These are phyloP conservation scores for Wickerhamiella spandovensis DNA, from an alignment of 805 yeast genomes.

Conservation along the genomic window DNA sequence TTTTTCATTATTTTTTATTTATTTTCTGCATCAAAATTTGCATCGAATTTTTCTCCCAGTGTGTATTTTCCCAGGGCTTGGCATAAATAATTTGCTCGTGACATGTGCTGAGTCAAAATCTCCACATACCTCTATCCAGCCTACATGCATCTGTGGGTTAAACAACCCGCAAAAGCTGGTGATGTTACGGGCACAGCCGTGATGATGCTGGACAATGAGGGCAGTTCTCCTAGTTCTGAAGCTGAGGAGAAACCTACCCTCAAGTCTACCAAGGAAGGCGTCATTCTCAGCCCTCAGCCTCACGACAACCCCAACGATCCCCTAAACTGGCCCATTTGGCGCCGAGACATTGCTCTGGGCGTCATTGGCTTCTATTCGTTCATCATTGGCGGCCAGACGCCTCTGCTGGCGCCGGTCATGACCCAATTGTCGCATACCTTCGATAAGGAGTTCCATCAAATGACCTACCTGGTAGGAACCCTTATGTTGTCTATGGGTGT, in stretches of 20 bases:
- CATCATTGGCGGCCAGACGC: conserved; percentile 50
- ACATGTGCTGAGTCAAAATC: background rate
- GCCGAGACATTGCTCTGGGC: conserved; percentile 39
- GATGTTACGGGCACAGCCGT: conserved; percentile 37
- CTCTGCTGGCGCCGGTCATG: conserved; percentile 47
- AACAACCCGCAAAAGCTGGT: conserved; percentile 26
- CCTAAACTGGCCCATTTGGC: conserved; percentile 50
- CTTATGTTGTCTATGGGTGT: conserved; percentile 45
- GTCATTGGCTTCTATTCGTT: conserved; percentile 45
- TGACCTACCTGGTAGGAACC: conserved; percentile 44
- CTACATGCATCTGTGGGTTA: conserved; percentile 23
- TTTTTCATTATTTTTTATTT: no score
- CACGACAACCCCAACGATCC: conserved; percentile 53
- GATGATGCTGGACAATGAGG: conserved; percentile 23
- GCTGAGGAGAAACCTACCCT: conserved; percentile 18
- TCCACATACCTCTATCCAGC: background rate
- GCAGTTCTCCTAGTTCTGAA: background rate
- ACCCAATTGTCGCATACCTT: conserved; percentile 31
- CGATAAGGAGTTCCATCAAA: conserved; percentile 27
- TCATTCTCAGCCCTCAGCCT: conserved; percentile 49
- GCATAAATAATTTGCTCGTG: background rate
- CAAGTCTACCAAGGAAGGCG: conserved; percentile 36
- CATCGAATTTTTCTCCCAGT: no score
- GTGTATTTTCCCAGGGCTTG: background rate
- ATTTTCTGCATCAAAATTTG: no score